Percentiles rank a stretch among this genome's conserved stretches.
Evolutionary conservation across 805 yeast species (phyloP).

Genomic region (Metschnikowia colocasiae): DNA sequence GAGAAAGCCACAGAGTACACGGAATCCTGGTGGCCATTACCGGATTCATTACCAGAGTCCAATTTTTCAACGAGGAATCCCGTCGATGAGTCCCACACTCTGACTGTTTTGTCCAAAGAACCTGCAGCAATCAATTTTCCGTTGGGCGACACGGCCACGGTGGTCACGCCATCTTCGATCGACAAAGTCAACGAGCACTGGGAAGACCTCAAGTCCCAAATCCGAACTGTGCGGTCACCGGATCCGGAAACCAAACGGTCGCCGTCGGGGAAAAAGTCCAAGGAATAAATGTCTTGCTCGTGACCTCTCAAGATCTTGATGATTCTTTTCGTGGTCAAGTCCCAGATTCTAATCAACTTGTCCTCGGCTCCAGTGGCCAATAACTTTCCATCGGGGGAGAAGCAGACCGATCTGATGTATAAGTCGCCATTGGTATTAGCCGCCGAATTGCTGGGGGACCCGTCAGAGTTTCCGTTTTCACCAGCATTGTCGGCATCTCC

Average conservation of each 20-base stretch:
- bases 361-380: conserved; percentile 94
- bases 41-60: conserved; percentile 81
- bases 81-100: conserved; percentile 94
- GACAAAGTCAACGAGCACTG: conserved; percentile 84
- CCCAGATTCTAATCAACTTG: conserved; percentile 93
- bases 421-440: conserved; percentile 74
- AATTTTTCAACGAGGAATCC: conserved; percentile 89
- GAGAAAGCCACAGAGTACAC: conserved; percentile 94
- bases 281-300: conserved; percentile 94
- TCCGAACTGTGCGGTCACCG: conserved; percentile 93
- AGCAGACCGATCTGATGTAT: conserved; percentile 92
- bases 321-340: conserved; percentile 77
- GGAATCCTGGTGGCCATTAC: conserved; percentile 94
- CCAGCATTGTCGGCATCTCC: conserved; percentile 28
- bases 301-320: conserved; percentile 88
- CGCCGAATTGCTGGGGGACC: conserved; percentile 33
- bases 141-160: conserved; percentile 95
- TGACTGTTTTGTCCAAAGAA: conserved; percentile 87
- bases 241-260: conserved; percentile 90
- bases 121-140: conserved; percentile 95
- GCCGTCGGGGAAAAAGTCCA: conserved; percentile 94
- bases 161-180: conserved; percentile 97
- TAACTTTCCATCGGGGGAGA: conserved; percentile 88
- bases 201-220: conserved; percentile 91
- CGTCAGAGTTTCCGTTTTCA: conserved; percentile 34